Evolutionary conservation across 768 basidiomycete genomes (phyloP), one percentile per base, ranked within the genome.

Genomic region (Austroboletus eburneus): DNA sequence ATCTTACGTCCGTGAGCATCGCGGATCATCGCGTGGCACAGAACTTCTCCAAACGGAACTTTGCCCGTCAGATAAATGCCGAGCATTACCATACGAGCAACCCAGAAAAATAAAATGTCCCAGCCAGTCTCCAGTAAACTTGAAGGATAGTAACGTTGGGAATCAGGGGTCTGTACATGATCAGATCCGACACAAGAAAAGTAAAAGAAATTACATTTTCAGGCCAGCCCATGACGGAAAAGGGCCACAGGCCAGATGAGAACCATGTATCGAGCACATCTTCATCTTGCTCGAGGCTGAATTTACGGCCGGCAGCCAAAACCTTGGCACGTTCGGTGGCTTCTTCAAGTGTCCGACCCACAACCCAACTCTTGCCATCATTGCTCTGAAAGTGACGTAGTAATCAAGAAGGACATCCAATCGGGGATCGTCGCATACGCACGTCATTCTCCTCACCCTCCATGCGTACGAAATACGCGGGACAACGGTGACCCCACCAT

Each of bases 91-190:
- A 98, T 99, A 35, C 96, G 87, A 14, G 96, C 94, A 7, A 98
- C 95, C 96, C 96, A 99, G 80, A 98, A 98, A 78, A 94, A 94
- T n/a, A 99, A 68, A 58, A 98, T 98, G 54, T 98, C 96, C 95
- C 96, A 98, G 38, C 96, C 96, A 0, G 96, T 99, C 71, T 98
- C 96, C 24, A 98, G 80, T 36, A 98, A 57, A n/a, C 83, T 79
- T 2, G 90, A 71, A 0, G 96, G 96, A 66, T 94, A 99, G 72
- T 90, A 98, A 24, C 74, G 72, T 53, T 82, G 65, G 34, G 91
- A 56, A 62, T 98, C 95, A 4, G 70, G 51, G 0, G 91, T 93
- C 90, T 91, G 25, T 7, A 29, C 23, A n/a, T 13, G 52, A 20
- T 47, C 43, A 58, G 33, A 38, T 34, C 21, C 25, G 5, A 24